These are phyloP conservation scores for Lactarius trivialis DNA, from an alignment of 768 basidiomycete species.

Conservation along the genomic window DNA sequence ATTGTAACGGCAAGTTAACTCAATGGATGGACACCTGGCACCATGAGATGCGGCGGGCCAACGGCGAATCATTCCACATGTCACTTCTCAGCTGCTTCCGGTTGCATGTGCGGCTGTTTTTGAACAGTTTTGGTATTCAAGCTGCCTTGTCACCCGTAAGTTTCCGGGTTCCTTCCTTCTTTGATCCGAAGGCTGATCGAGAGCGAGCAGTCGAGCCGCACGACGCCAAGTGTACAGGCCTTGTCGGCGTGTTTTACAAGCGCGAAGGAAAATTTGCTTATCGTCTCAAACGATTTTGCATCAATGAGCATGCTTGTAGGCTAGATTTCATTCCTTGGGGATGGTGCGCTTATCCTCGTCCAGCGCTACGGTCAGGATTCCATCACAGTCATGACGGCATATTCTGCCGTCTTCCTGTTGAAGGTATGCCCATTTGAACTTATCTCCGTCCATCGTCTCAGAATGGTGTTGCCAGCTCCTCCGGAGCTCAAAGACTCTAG, in stretches of 20 bases:
- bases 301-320: constrained; percentile 67
- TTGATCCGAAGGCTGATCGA: constrained; percentile 11
- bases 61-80: constrained; percentile 69
- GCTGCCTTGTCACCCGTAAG: constrained; percentile 51
- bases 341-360: constrained; percentile 16
- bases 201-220: constrained; percentile 43
- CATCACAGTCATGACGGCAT: constrained; percentile 80
- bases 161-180: constrained; percentile 15
- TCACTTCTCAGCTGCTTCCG: constrained; percentile 72
- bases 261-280: constrained; percentile 62
- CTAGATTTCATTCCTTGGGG: background rate
- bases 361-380: constrained; percentile 84
- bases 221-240: constrained; percentile 59
- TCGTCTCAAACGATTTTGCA: constrained; percentile 69
- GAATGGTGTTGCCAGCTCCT: constrained; percentile 45
- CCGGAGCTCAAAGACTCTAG: constrained; percentile 51
- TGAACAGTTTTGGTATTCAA: constrained; percentile 80
- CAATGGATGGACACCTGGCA: constrained; percentile 71
- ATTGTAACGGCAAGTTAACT: constrained; percentile 65
- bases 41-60: constrained; percentile 64
- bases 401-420: constrained; percentile 74
- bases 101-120: constrained; percentile 69
- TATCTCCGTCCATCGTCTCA: constrained; percentile 3
- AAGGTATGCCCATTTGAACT: constrained; percentile 41
- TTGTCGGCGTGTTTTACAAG: constrained; percentile 67